These are phyloP conservation scores for Perkinsus chesapeaki DNA, from an alignment of 169 alveolate genomes.

Conservation along the genomic window DNA sequence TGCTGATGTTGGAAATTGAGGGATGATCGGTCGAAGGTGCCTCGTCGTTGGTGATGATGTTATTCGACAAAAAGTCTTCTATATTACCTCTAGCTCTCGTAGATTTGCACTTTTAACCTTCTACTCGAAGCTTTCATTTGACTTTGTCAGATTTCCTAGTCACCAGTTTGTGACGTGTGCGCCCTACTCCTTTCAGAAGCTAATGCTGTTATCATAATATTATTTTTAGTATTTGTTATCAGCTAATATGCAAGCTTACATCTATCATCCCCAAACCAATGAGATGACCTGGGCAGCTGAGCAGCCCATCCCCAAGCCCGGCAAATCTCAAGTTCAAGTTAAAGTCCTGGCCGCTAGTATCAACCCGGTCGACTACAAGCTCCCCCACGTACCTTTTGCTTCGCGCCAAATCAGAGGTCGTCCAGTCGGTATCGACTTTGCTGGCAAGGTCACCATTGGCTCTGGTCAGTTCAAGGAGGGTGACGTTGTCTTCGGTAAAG, in stretches of 20 bases:
- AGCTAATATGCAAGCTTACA: not conserved
- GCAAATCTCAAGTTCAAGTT: not conserved
- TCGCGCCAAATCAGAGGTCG: not conserved
- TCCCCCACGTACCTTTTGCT: not conserved
- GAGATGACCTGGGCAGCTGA: not conserved
- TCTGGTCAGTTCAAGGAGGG: not conserved
- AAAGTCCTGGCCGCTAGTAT: not conserved
- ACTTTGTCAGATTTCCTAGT: no score
- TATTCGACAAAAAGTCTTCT: no score
- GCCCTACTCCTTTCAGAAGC: no score
- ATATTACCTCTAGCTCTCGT: no score
- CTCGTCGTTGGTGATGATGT: no score
- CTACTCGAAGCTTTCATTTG: no score
- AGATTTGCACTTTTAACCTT: no score
- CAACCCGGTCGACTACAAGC: conserved; percentile 10
- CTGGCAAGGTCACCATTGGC: not conserved
- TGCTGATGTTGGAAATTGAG: no score
- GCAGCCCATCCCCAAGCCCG: not conserved
- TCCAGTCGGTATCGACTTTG: not conserved
- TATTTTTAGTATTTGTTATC: not conserved
- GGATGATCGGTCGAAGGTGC: no score
- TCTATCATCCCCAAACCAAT: not conserved
- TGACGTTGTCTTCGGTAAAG: not conserved
- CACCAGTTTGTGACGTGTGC: no score
- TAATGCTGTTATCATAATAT: not conserved